Evolutionary conservation across 768 basidiomycete genomes (phyloP), one percentile per base, ranked within the genome.

Genomic region (Hebeloma cylindrosporum): DNA sequence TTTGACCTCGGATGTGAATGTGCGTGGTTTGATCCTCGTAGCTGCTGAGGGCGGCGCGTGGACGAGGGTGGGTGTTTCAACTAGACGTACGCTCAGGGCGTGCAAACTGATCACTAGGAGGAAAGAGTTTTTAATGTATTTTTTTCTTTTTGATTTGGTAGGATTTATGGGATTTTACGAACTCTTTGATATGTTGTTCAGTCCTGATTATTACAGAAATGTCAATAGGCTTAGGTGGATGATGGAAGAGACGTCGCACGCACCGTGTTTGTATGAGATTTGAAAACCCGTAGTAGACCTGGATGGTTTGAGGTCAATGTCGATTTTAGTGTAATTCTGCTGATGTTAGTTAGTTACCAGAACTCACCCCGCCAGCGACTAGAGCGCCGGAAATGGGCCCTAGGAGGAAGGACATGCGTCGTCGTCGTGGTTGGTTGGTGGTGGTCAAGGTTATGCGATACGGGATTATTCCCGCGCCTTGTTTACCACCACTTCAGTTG

Each of bases 261-360:
- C 40, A 81, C 83, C 72, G 72, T 33, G 75, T 74, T 37, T 77
- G 73, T 36, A 85, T 82, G 61, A 83, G 57, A 54, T 74, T 79
- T 2, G 83, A 85, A 58, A 85, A 82, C 17, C 82, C 83, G 61
- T 85, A 85, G 64, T 85, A 86, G 4, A 84, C 70, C 83, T 82
- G 50, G 8, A 43, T 22, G 17, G 18, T 27, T 39, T 20, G n/a
- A 11, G 13, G 16, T 36, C 14, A 22, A 18, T 11, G 36, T 5
- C 9, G 4, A 25, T 16, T 22, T 13, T 39, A 20, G 16, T 29
- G 17, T 10, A 17, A 28, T n/a, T n/a, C n/a, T n/a, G n/a, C n/a
- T n/a, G n/a, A n/a, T n/a, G n/a, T n/a, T n/a, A n/a, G n/a, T n/a
- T n/a, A n/a, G n/a, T n/a, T n/a, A n/a, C n/a, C n/a, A 11, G 8